Base-by-base conservation (phyloP, 345 rosid species). In the Rhizophora apiculata region DNA sequence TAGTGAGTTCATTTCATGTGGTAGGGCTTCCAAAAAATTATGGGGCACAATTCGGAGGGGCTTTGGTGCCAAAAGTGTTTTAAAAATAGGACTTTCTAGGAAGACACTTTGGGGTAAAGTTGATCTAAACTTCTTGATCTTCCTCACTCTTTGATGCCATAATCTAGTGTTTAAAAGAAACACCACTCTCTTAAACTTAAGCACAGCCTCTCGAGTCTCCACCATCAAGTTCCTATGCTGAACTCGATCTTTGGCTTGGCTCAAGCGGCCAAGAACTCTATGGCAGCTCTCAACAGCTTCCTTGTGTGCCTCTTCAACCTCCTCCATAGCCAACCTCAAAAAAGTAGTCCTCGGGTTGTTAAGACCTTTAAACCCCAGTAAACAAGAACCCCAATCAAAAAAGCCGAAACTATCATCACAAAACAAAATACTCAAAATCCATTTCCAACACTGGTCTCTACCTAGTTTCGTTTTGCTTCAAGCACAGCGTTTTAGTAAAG, bases 41-140 rank as follows among this genome's bases (percentile, higher is more conserved):
- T 85, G 73, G 31, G 86, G 87, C 78, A 83, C 72, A 43, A 82
- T 75, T 58, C 82, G 89, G 71, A 87, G 91, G 10, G 91, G 91
- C 76, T 86, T 82, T 29, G 92, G 92, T 26, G 90, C 84, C 55
- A 85, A 76, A 70, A 85, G 64, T 68, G 85, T 72, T 68, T 51
- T 64, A 59, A 77, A 80, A 63, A 74, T 56, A 55, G 86, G 83
- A 39, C 86, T 83, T 59, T 90, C 93, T 18, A 88, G 77, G 81
- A 88, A 86, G 68, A 88, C 72, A 22, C 68, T 80, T 52, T 77
- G 84, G 65, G 91, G 88, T 67, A 90, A 81, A 77, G 79, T 73
- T 61, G 96, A 81, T 60, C 66, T 77, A 51, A 83, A 69, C 74
- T 78, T 88, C 70, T 60, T 83, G 70, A 48, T 55, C 77, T 81